Conservation (phyloP, 176 grass and related monocot genomes). For the Thalia dealbata region DNA sequence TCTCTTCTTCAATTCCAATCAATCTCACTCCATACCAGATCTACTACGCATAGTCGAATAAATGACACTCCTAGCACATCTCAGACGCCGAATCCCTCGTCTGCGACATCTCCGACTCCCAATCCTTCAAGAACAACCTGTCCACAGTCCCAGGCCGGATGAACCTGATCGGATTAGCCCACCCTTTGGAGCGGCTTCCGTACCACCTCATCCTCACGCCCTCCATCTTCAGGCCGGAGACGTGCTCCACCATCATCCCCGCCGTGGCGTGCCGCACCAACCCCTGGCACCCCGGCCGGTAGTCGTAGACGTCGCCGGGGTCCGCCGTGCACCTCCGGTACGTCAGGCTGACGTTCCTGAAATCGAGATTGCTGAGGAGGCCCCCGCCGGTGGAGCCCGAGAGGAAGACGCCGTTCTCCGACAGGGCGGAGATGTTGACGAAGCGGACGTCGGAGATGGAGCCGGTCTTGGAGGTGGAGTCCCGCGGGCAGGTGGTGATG, state of each 20-base stretch:
- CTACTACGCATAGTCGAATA: too few species aligned
- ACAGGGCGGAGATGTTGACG: slow-evolving; percentile 68
- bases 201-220: slow-evolving; percentile 76
- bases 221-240: slow-evolving; percentile 67
- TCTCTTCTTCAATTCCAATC: too few species aligned
- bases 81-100: too few species aligned
- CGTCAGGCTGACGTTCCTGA: slow-evolving; percentile 60
- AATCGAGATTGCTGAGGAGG: slow-evolving; percentile 46
- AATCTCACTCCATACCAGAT: too few species aligned
- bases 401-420: slow-evolving; percentile 81
- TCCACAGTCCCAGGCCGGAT: slow-evolving; percentile 44
- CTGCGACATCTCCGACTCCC: slow-evolving; percentile 45
- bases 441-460: slow-evolving; percentile 71
- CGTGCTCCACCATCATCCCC: slow-evolving; percentile 78
- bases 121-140: slow-evolving; percentile 58
- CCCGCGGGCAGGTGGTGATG: slow-evolving; percentile 70
- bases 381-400: slow-evolving; percentile 41
- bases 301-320: slow-evolving; percentile 56
- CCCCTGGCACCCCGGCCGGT: slow-evolving; percentile 51
- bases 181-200: slow-evolving; percentile 30
- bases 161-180: slow-evolving; percentile 45
- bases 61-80: too few species aligned
- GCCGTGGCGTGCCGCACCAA: slow-evolving; percentile 55
- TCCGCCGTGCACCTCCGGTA: slow-evolving; percentile 66
- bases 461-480: slow-evolving; percentile 42